Evolutionary conservation across 2,329 filamentous ascomycete genomes (phyloP).

Genomic region (Arthrobotrys pseudoclavata): DNA sequence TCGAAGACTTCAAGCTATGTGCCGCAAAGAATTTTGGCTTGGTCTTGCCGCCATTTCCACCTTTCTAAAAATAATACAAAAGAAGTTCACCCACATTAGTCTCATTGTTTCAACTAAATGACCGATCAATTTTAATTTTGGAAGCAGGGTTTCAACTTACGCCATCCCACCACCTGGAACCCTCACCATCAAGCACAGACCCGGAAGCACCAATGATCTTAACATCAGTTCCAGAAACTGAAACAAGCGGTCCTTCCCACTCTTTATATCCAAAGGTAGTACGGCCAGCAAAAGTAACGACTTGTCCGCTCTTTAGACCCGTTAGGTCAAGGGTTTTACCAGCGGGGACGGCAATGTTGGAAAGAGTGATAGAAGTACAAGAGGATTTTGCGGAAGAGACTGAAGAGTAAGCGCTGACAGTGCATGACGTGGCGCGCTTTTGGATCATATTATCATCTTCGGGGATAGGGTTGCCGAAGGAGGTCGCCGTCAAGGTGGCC

Average conservation of each 20-base stretch:
- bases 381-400: conserved; percentile 69
- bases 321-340: conserved; percentile 74
- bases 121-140: no score
- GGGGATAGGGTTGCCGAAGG: conserved; percentile 21
- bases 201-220: conserved; percentile 71
- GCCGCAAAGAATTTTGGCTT: conserved; percentile 71
- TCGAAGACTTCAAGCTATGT: conserved; percentile 66
- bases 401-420: conserved; percentile 70
- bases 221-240: conserved; percentile 73
- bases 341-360: conserved; percentile 72
- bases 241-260: conserved; percentile 76
- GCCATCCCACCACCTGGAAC: conserved; percentile 74
- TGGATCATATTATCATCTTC: conserved; percentile 4
- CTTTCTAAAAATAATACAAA: conserved; percentile 61
- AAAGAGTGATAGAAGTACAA: conserved; percentile 72
- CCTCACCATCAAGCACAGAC: conserved; percentile 72
- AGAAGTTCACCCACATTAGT: not conserved
- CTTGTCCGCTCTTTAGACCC: conserved; percentile 68
- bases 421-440: conserved; percentile 68
- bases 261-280: conserved; percentile 78
- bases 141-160: conserved; percentile 13
- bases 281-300: conserved; percentile 72
- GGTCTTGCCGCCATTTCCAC: conserved; percentile 66
- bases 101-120: no score
- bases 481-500: conserved; percentile 27